phyloP scores from a whole-genome alignment of 2,329 filamentous ascomycete genomes.

The Knufia petricola region DNA sequence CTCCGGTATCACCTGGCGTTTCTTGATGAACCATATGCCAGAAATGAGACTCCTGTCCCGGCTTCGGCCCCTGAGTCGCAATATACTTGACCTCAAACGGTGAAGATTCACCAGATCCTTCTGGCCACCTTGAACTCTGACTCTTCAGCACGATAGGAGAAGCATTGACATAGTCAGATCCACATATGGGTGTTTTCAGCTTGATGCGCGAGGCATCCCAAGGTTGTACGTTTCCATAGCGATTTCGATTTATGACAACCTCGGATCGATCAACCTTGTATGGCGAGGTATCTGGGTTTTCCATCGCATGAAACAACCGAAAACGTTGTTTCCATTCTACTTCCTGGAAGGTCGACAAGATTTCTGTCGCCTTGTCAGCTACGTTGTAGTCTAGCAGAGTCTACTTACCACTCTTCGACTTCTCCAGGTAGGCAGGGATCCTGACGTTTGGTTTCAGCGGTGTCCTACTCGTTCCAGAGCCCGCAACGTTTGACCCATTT shows the following conservation, averaged over 20 bases:
- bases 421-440: constrained; percentile 21
- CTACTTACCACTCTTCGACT: constrained; percentile 19
- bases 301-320: constrained; percentile 40
- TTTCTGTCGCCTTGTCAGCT: constrained; percentile 35
- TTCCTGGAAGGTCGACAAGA: constrained; percentile 51
- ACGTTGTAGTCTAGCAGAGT: not conserved
- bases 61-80: constrained; percentile 74
- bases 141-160: constrained; percentile 56
- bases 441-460: constrained; percentile 11
- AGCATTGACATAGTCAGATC: constrained; percentile 74
- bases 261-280: constrained; percentile 52
- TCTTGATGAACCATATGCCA: constrained; percentile 96
- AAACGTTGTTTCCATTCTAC: constrained; percentile 52
- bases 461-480: not conserved
- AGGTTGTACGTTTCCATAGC: constrained; percentile 82
- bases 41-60: constrained; percentile 65
- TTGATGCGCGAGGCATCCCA: constrained; percentile 80
- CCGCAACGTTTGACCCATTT: constrained; percentile 10
- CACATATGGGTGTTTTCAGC: constrained; percentile 63
- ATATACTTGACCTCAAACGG: constrained; percentile 56
- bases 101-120: not conserved
- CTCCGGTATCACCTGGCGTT: constrained; percentile 54
- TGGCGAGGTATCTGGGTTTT: constrained; percentile 40
- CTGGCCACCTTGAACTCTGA: constrained; percentile 28
- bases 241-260: constrained; percentile 57